phyloP scores from a whole-genome alignment of 768 basidiomycete genomes.

The Trametes villosa region DNA sequence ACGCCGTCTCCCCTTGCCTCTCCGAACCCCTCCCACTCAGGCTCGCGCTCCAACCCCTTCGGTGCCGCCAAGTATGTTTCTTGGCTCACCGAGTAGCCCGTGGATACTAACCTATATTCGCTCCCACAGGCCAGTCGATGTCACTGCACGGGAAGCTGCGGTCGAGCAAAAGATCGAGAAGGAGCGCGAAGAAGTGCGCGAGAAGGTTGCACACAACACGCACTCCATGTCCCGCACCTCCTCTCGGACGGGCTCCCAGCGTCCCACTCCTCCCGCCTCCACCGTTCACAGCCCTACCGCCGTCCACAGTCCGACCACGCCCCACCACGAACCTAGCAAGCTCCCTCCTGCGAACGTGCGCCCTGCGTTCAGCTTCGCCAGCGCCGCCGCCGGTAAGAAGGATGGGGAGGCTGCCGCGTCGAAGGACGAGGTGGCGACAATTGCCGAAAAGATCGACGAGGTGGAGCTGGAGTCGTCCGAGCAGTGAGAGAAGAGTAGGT shows the following conservation, averaged over 20 bases:
- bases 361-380: constrained; percentile 82
- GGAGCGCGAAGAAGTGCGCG: constrained; percentile 50
- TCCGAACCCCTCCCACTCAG: constrained; percentile 65
- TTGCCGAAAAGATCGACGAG: constrained; percentile 41
- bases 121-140: constrained; percentile 76
- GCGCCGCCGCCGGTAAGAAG: constrained; percentile 61
- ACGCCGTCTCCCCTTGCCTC: constrained; percentile 79
- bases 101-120: background rate
- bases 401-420: constrained; percentile 32
- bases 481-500: constrained; percentile 10
- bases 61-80: constrained; percentile 75
- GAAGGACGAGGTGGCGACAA: constrained; percentile 30
- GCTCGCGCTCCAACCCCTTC: constrained; percentile 79
- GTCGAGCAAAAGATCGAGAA: constrained; percentile 72
- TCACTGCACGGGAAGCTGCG: constrained; percentile 73
- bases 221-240: constrained; percentile 52
- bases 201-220: constrained; percentile 39
- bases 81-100: too few species aligned
- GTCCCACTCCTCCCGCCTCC: constrained; percentile 35
- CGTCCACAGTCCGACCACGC: constrained; percentile 36
- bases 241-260: constrained; percentile 38
- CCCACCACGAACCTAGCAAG: constrained; percentile 22
- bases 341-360: constrained; percentile 55
- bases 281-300: constrained; percentile 38
- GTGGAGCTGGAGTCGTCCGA: constrained; percentile 31